Conservation (phyloP, 495 filamentous ascomycete species). For the Tirmania nivea region DNA sequence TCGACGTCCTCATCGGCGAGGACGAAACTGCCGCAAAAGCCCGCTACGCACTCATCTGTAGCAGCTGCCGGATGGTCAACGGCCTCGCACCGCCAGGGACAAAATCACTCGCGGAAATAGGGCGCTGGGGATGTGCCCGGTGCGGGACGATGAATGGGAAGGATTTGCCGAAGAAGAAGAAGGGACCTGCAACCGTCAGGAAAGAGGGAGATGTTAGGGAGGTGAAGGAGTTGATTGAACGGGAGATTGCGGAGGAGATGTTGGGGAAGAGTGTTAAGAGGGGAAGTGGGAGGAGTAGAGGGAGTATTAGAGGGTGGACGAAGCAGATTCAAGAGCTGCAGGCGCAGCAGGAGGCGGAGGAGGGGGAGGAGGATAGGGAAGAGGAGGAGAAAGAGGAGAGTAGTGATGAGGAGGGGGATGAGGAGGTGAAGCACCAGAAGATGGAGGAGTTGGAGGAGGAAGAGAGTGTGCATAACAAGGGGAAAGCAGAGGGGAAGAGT, state of each 20-base stretch:
- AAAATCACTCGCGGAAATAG: slow-evolving; percentile 54
- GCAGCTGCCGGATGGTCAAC: slow-evolving; percentile 68
- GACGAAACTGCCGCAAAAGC: slow-evolving; percentile 87
- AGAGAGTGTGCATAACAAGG: slow-evolving; percentile 3
- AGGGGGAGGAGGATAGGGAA: background rate
- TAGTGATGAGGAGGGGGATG: slow-evolving; percentile 3
- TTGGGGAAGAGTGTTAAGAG: slow-evolving; percentile 16
- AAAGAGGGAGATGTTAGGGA: slow-evolving; percentile 11
- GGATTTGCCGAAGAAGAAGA: slow-evolving; percentile 45
- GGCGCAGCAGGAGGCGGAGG: slow-evolving; percentile 24
- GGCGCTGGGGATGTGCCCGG: slow-evolving; percentile 68
- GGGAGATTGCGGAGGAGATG: slow-evolving; percentile 25
- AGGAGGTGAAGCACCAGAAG: slow-evolving; percentile 4
- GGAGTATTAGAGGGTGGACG: slow-evolving; percentile 20
- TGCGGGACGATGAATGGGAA: slow-evolving; percentile 73
- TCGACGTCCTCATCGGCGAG: slow-evolving; percentile 83
- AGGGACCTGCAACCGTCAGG: slow-evolving; percentile 9
- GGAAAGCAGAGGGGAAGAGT: slow-evolving; percentile 4
- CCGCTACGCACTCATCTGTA: slow-evolving; percentile 71
- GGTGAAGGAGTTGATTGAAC: slow-evolving; percentile 9
- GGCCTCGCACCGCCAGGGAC: slow-evolving; percentile 85
- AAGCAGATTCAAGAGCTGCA: slow-evolving; percentile 16
- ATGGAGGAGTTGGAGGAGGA: slow-evolving; percentile 14
- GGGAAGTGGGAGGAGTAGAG: slow-evolving; percentile 10
- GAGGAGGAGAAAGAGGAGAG: slow-evolving; percentile 2